Conservation (phyloP, 495 filamentous ascomycete genomes). For the Penicillium herquei region DNA sequence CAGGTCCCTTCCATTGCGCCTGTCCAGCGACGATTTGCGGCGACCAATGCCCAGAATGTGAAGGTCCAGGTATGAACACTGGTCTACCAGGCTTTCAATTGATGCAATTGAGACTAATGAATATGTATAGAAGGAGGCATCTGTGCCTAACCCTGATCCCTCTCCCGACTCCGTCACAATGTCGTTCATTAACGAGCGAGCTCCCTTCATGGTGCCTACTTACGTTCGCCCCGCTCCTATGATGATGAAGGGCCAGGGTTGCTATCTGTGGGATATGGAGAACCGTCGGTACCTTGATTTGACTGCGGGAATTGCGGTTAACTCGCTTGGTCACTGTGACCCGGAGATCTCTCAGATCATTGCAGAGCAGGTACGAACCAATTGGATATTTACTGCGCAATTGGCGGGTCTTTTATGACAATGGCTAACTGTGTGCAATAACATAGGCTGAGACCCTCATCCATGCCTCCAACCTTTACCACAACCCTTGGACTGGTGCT, state of each 20-base stretch:
- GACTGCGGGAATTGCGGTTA: slow-evolving; percentile 94
- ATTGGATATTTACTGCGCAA: neutral
- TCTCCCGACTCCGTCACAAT: slow-evolving; percentile 70
- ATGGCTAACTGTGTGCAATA: slow-evolving; percentile 16
- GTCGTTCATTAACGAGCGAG: slow-evolving; percentile 67
- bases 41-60: slow-evolving; percentile 18
- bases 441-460: slow-evolving; percentile 69
- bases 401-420: neutral
- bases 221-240: slow-evolving; percentile 89
- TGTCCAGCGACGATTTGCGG: slow-evolving; percentile 37
- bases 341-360: slow-evolving; percentile 65
- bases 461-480: slow-evolving; percentile 92
- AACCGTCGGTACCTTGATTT: slow-evolving; percentile 88
- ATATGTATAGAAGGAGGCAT: slow-evolving; percentile 54
- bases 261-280: slow-evolving; percentile 86
- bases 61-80: slow-evolving; percentile 19
- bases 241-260: slow-evolving; percentile 83
- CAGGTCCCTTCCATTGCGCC: slow-evolving; percentile 32
- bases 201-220: slow-evolving; percentile 89
- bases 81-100: neutral
- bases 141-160: slow-evolving; percentile 76
- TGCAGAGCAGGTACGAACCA: slow-evolving; percentile 64
- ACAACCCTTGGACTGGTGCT: slow-evolving; percentile 89
- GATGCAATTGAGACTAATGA: slow-evolving; percentile 1
- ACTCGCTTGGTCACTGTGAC: slow-evolving; percentile 85